Evolutionary conservation across 768 basidiomycete species (phyloP).

Genomic region (Harrya chromipes): DNA sequence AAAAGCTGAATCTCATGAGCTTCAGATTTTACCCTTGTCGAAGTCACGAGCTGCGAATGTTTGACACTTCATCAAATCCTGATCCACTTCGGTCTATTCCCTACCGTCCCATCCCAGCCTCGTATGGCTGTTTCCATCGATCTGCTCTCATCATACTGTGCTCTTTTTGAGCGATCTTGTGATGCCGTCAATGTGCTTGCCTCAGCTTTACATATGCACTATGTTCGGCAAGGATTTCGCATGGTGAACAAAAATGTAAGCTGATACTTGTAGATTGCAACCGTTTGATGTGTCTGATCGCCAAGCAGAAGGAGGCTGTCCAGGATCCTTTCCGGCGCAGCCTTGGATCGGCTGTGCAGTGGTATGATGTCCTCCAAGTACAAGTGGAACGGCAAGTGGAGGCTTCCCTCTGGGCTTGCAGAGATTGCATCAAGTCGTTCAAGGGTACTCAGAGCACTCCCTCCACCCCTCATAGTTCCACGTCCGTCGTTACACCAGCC

Average conservation of each 20-base stretch:
- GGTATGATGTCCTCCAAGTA: slow-evolving; percentile 24
- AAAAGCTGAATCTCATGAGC: neutral
- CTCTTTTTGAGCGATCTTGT: slow-evolving; percentile 36
- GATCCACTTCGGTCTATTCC: slow-evolving; percentile 33
- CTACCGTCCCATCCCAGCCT: slow-evolving; percentile 24
- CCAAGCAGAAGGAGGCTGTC: too few relatives aligned
- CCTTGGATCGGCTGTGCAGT: slow-evolving; percentile 28
- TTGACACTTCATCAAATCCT: slow-evolving; percentile 17
- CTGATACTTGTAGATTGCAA: too few relatives aligned
- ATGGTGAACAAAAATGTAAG: neutral
- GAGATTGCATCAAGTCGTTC: too few relatives aligned
- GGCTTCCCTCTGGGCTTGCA: too few relatives aligned
- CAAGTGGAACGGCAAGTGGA: slow-evolving; percentile 8
- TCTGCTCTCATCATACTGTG: slow-evolving; percentile 31
- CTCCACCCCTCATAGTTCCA: too few relatives aligned
- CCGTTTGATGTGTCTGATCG: too few relatives aligned
- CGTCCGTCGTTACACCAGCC: too few relatives aligned
- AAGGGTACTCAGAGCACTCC: too few relatives aligned
- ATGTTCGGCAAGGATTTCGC: slow-evolving; percentile 13
- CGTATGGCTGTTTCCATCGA: slow-evolving; percentile 26
- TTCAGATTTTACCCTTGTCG: neutral
- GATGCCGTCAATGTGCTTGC: slow-evolving; percentile 20
- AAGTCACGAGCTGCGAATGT: neutral
- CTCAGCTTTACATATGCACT: neutral
- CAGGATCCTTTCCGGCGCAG: slow-evolving; percentile 28